Base-by-base conservation (phyloP, 345 rosid genomes). In the Durio zibethinus region DNA sequence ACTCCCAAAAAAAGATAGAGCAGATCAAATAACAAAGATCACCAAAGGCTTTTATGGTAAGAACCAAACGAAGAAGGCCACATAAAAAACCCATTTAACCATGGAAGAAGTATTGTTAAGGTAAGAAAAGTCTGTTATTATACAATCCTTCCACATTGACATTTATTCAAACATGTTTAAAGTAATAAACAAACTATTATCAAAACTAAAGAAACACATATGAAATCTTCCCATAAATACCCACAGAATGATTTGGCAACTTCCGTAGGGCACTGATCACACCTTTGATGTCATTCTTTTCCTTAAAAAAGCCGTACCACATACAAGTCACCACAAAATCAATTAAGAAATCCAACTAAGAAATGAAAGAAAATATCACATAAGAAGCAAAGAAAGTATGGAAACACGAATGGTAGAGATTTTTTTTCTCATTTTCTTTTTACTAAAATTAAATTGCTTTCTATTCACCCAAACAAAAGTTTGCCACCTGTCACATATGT, bases 271-370 rank as follows among this genome's bases (percentile, higher is more conserved):
- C 95, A 82, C 69, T 77, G 10, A 93, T 82, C 4, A 97, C 95
- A 20, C 97, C 99, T 86, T 91, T 94, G 45, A 87, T 74, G 76
- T 92, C 97, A 66, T 78, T 88, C 76, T 86, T 86, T 78, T 86
- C 97, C 97, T 94, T n/a, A 96, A 85, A 93, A 96, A 84, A 93
- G 99, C 35, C 88, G 86, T 77, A 96, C 88, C 65, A 92, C 97
- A 98, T 96, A 81, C 77, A 82, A 69, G 72, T 62, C 78, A 77
- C 31, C 60, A 50, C 18, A 48, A 76, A 20, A 7, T 2, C 73
- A 76, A 64, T 38, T 64, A 77, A 65, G 20, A 16, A 75, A 56
- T 66, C 50, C 61, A 56, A 74, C 45, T 52, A 70, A 75, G 29
- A n/a, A n/a, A 54, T 20, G 12, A 61, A 66, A 47, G 4, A 52